phyloP scores from a whole-genome alignment of 495 filamentous ascomycete species.

The Endocarpon pusillum region DNA sequence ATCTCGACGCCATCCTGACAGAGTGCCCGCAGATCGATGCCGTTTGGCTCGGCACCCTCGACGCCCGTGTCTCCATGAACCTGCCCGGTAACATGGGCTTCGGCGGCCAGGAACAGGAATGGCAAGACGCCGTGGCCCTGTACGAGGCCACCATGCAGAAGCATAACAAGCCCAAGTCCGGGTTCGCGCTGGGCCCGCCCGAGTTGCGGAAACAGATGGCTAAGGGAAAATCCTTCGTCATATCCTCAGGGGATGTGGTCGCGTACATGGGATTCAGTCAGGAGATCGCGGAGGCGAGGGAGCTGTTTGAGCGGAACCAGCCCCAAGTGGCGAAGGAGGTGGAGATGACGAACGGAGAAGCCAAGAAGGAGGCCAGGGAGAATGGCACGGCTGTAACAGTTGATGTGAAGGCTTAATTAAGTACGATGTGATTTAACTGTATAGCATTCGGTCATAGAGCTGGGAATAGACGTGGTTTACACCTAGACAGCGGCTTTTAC shows the following conservation, averaged over 20 bases:
- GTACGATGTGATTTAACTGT: no score
- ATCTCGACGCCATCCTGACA: conserved; percentile 35
- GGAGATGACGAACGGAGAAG: no score
- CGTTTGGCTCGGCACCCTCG: conserved; percentile 27
- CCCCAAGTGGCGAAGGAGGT: no score
- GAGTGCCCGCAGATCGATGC: conserved; percentile 23
- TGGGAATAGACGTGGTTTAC: no score
- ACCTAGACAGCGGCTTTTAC: no score
- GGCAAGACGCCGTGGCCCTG: conserved; percentile 16
- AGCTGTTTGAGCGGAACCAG: no score
- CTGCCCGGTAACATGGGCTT: conserved; percentile 12
- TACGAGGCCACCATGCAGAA: conserved; percentile 20
- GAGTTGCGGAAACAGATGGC: conserved; percentile 10
- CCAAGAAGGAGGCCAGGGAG: no score
- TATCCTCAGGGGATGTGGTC: conserved; percentile 12
- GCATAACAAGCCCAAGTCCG: conserved; percentile 21
- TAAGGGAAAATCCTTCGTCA: conserved; percentile 11
- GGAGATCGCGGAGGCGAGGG: conserved; percentile 5
- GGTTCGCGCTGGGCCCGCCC: conserved; percentile 8
- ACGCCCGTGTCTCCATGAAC: conserved; percentile 24
- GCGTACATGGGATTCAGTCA: conserved; percentile 9
- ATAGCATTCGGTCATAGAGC: no score
- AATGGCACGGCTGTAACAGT: no score
- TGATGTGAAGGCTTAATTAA: no score
- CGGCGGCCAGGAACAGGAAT: conserved; percentile 21